A percentile compares a stretch with the other conserved stretches of the same genome.
phyloP scores from a whole-genome alignment of 2,329 filamentous ascomycete genomes.

The Periconia sp. region DNA sequence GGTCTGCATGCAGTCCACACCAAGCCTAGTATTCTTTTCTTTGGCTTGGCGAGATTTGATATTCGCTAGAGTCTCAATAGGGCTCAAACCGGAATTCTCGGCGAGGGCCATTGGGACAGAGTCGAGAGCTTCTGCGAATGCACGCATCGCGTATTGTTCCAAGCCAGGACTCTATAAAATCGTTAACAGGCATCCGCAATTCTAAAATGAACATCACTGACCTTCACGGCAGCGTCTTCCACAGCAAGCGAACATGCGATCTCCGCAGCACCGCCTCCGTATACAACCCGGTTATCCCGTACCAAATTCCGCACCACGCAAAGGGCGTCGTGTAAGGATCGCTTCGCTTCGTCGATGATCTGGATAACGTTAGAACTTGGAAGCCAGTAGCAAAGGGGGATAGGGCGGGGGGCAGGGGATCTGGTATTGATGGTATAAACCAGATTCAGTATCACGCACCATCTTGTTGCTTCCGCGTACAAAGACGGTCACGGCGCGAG shows the following conservation, averaged over 20 bases:
- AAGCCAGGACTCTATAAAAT: slow-evolving; percentile 75
- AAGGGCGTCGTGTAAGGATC: slow-evolving; percentile 93
- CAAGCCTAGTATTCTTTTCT: slow-evolving; percentile 75
- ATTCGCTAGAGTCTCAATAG: slow-evolving; percentile 90
- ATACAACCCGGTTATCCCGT: slow-evolving; percentile 93
- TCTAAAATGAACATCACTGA: slow-evolving; percentile 24
- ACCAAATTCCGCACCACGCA: slow-evolving; percentile 98
- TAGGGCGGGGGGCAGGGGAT: background rate
- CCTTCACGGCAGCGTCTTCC: slow-evolving; percentile 87
- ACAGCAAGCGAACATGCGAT: slow-evolving; percentile 96
- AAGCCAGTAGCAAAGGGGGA: slow-evolving; percentile 7
- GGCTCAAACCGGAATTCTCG: slow-evolving; percentile 94
- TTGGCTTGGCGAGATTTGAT: slow-evolving; percentile 97
- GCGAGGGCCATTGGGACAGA: slow-evolving; percentile 92
- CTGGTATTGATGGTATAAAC: background rate
- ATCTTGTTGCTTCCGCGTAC: slow-evolving; percentile 99
- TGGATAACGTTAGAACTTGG: slow-evolving; percentile 39
- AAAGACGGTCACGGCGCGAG: slow-evolving; percentile 92
- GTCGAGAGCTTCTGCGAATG: slow-evolving; percentile 93
- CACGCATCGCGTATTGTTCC: slow-evolving; percentile 98
- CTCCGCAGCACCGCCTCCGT: slow-evolving; percentile 94
- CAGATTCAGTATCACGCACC: slow-evolving; percentile 56
- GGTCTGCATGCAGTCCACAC: slow-evolving; percentile 96
- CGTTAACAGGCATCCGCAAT: slow-evolving; percentile 6
- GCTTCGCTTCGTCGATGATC: slow-evolving; percentile 99